Evolutionary conservation across 2,329 filamentous ascomycete species (phyloP), one percentile per base, ranked within the genome.

Genomic region (Aureobasidium sp.): DNA sequence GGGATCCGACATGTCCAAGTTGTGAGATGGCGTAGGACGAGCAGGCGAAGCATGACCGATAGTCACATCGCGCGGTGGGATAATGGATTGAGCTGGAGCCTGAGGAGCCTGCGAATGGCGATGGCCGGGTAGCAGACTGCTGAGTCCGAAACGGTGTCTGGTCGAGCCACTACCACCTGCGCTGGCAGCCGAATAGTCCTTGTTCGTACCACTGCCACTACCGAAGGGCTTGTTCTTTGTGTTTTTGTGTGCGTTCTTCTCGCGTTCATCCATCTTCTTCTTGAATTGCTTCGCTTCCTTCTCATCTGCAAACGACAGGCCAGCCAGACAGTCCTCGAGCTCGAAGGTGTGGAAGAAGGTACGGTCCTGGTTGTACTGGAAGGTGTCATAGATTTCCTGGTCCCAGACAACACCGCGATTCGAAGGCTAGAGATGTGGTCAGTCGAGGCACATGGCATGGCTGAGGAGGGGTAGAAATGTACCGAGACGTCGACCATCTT

Each of bases 261-360:
- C 92, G 67, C 92, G 84, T 72, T 97, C 92, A 69, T 94, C 88
- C 84, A 99, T 90, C 80, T 97, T 97, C 82, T 97, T 96, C 76
- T 92, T 87, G 78, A 99, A 97, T 63, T 90, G 89, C 77, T 90
- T 95, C 37, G 94, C 94, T 78, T 99, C 94, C 76, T 97, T 97
- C 79, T 97, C 94, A 74, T 97, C 94, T 64, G 88, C 87, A 71
- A 99, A 99, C 27, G 91, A 96, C 64, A 99, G 78, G 0, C 87
- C 94, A 6, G 91, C 94, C 64, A 95, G 79, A 70, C 91, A 97
- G 66, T 95, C 87, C 76, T 97, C 92, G 62, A 96, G 83, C 78
- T 99, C 94, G 73, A 99, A 99, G 6, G 90, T 91, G 76, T 97
- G 92, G 77, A 99, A 99, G 78, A 97, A 99, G 64, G 90, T 93